These are phyloP conservation scores for Populus deltoides DNA, from an alignment of 345 rosid genomes.

Conservation along the genomic window DNA sequence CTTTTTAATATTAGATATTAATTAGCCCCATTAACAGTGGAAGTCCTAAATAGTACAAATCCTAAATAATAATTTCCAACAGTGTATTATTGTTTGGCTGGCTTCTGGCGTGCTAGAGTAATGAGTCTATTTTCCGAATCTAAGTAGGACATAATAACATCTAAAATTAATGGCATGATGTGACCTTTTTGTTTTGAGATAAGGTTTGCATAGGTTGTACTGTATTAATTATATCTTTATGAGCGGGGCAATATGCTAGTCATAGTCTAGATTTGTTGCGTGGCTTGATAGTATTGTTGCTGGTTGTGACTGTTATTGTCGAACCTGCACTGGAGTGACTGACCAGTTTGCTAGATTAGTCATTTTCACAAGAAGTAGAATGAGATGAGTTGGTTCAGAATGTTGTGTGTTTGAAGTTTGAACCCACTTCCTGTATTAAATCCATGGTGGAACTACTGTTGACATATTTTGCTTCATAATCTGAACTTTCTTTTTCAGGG, in stretches of 20 bases:
- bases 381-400: neutral
- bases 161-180: neutral
- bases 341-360: neutral
- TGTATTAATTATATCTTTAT: neutral
- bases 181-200: neutral
- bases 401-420: neutral
- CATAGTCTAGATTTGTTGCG: neutral
- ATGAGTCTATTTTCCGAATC: neutral
- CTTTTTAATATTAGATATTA: neutral
- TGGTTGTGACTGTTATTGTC: neutral
- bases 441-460: neutral
- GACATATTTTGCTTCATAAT: neutral
- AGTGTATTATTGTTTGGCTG: neutral
- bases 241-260: neutral
- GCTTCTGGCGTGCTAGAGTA: neutral
- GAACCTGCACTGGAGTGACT: neutral
- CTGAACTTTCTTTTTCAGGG: constrained; percentile 49
- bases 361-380: neutral
- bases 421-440: neutral
- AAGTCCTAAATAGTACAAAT: neutral
- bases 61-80: neutral
- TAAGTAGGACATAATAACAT: neutral
- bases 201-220: neutral
- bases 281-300: neutral
- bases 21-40: neutral